phyloP scores from a whole-genome alignment of 2,329 filamentous ascomycete species.

The Beauveria sp. region DNA sequence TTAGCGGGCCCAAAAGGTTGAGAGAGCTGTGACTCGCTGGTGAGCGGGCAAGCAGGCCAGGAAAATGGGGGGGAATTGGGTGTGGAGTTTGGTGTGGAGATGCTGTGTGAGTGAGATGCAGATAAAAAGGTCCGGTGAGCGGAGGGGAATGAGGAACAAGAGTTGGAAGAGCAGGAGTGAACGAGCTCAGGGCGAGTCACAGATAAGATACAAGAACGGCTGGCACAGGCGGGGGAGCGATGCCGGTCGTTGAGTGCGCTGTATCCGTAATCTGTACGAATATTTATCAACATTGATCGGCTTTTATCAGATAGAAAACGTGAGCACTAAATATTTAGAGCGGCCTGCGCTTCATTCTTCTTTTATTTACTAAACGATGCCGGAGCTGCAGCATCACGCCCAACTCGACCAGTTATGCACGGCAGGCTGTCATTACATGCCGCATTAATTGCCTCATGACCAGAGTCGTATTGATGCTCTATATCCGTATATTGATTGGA shows the following conservation, averaged over 20 bases:
- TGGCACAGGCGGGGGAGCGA: background rate
- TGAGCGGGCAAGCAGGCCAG: too few species aligned
- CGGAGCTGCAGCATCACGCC: background rate
- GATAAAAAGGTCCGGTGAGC: constrained; percentile 7
- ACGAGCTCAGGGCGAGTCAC: constrained; percentile 3
- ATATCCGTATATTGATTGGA: too few species aligned
- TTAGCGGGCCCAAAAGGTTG: background rate
- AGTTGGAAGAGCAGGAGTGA: background rate
- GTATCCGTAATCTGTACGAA: too few species aligned
- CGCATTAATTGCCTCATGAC: background rate
- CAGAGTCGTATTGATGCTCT: background rate
- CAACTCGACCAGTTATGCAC: background rate
- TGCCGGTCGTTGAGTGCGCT: background rate
- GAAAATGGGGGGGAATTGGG: background rate
- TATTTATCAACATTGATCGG: too few species aligned
- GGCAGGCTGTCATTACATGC: background rate
- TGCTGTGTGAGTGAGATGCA: constrained; percentile 1
- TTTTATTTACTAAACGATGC: background rate
- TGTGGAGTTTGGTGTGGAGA: background rate
- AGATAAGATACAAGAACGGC: constrained; percentile 5
- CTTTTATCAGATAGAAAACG: too few species aligned
- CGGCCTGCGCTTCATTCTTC: too few species aligned
- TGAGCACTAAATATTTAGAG: too few species aligned
- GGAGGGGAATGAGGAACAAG: background rate
- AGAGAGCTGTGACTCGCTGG: constrained; percentile 1